Conservation (phyloP, 73 alveolate species). For the Loxodes magnus region DNA sequence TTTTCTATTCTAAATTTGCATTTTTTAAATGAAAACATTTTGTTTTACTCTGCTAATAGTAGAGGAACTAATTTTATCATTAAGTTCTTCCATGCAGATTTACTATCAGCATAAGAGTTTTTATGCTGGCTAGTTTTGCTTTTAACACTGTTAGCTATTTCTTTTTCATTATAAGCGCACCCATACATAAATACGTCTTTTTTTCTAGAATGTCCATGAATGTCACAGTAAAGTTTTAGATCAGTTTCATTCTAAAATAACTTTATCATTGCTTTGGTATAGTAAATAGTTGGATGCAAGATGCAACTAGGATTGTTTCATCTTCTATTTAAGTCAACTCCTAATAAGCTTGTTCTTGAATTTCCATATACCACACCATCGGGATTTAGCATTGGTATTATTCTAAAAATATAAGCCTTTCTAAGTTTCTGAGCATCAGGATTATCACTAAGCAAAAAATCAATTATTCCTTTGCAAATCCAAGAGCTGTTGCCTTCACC, state of each 20-base stretch:
- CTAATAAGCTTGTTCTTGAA: conserved; percentile 74
- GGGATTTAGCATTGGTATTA: conserved; percentile 98
- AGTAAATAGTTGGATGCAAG: conserved; percentile 89
- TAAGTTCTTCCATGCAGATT: conserved; percentile 7
- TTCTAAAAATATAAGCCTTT: conserved; percentile 67
- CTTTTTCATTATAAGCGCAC: too few species aligned
- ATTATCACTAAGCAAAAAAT: conserved; percentile 70
- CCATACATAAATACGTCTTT: conserved; percentile 11
- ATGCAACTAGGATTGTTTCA: conserved; percentile 95
- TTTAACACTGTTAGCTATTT: too few species aligned
- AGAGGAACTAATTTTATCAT: conserved; percentile 76
- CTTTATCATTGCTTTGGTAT: conserved; percentile 83
- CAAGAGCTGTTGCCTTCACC: conserved; percentile 90
- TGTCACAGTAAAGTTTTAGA: conserved; percentile 89
- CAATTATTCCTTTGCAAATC: conserved; percentile 62
- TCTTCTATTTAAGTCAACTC: conserved; percentile 95
- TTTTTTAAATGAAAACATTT: conserved; percentile 67
- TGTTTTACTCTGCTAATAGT: conserved; percentile 64
- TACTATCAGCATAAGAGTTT: background rate
- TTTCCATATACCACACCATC: conserved; percentile 99
- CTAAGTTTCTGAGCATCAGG: conserved; percentile 66
- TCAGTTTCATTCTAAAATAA: conserved; percentile 93
- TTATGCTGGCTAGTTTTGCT: too few species aligned
- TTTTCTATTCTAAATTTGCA: conserved; percentile 77
- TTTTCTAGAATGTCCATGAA: conserved; percentile 99